Base-by-base conservation (phyloP, 2,329 filamentous ascomycete genomes). In the Colletotrichum sp. region DNA sequence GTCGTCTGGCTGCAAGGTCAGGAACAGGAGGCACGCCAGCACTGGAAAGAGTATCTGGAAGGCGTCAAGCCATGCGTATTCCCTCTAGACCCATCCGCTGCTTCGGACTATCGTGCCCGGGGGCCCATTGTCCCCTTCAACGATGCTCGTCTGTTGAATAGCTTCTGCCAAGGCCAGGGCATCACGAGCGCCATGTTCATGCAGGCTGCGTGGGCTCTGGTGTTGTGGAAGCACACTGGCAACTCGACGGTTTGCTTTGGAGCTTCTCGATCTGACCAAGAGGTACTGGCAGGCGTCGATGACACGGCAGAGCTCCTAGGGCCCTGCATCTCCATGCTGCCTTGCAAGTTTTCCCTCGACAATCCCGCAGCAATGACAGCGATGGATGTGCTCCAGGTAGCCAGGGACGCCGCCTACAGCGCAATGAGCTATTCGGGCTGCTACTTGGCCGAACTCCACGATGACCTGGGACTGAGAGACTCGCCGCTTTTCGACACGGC, bases 361-460 rank as follows among this genome's bases (percentile, higher is more conserved):
- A 43, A 43, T 43, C 38, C 38, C 3, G 38, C 9, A 0, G 9
- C 9, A 43, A 43, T 43, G 38, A 43, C 38, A 0, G 38, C 38
- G 9, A 43, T n/a, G 3, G 9, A 43, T 43, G 38, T 43, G 38
- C 38, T 43, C 5, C 38, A n/a, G 0, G 38, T 9, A 43, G 38
- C 38, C 2, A 43, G 0, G 0, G 2, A 0, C 38, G 38, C 38
- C 5, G 38, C 38, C 18, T 43, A n/a, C 18, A 43, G 18, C 1
- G 38, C 38, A 2, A 43, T 43, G 9, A 12, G 18, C 9, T 43
- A 43, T 43, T 43, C 38, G 9, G 38, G 38, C 18, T 43, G 38
- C 38, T 43, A n/a, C 1, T 3, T 43, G 9, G 38, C 38, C 4
- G 38, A 43, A 5, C 18, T 43, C 9, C 38, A 43, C 38, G 38